phyloP scores from a whole-genome alignment of 805 yeast genomes.

The Danielia reshetovae region DNA sequence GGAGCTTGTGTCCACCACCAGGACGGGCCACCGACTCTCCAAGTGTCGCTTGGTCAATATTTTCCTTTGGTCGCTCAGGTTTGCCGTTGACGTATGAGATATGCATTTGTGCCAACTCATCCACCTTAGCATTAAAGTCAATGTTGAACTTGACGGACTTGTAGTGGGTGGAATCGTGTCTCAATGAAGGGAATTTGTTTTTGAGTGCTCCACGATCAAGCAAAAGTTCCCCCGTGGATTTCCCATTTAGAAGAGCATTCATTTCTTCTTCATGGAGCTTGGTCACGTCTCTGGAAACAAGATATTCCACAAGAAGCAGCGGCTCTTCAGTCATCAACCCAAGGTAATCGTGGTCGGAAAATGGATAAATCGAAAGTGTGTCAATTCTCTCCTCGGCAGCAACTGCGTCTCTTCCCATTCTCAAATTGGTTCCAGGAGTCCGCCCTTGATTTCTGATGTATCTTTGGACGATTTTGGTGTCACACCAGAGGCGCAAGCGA shows the following conservation, averaged over 20 bases:
- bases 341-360: slow-evolving; percentile 18
- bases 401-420: not conserved
- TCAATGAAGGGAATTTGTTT: slow-evolving; percentile 5
- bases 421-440: slow-evolving; percentile 1
- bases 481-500: slow-evolving; percentile 16
- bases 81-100: not conserved
- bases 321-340: slow-evolving; percentile 17
- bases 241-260: not conserved
- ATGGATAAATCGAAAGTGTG: slow-evolving; percentile 16
- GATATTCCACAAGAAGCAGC: slow-evolving; percentile 24
- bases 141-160: slow-evolving; percentile 1
- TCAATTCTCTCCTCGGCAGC: slow-evolving; percentile 12
- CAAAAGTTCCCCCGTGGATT: slow-evolving; percentile 9
- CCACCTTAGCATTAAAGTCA: slow-evolving; percentile 6
- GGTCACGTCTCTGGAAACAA: slow-evolving; percentile 23
- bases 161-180: slow-evolving; percentile 13
- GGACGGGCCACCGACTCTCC: no score
- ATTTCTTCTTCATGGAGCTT: slow-evolving; percentile 23
- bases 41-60: no score
- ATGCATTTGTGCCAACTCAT: slow-evolving; percentile 1
- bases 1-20: no score
- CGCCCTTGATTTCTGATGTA: slow-evolving; percentile 10
- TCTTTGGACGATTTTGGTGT: slow-evolving; percentile 7
- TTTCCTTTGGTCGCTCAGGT: no score
- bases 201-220: slow-evolving; percentile 5